Conservation (phyloP, 2,329 filamentous ascomycete species). For the Aspergillus pseudoglaucus region DNA sequence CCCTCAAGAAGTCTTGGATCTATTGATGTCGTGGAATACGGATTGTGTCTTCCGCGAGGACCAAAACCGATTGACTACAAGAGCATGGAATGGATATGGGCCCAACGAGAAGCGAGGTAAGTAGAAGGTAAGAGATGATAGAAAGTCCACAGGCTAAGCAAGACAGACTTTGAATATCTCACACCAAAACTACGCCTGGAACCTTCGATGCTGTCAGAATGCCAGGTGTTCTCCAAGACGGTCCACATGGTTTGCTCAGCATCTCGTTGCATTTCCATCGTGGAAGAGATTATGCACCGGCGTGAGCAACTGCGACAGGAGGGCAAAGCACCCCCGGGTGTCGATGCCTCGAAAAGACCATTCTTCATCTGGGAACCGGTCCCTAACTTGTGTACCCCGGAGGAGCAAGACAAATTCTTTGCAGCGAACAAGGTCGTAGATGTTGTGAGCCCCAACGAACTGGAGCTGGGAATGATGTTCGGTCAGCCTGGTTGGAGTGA, state of each 20-base stretch:
- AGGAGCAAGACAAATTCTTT: constrained; percentile 50
- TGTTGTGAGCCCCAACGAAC: constrained; percentile 72
- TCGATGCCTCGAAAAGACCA: constrained; percentile 48
- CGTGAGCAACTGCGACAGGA: constrained; percentile 34
- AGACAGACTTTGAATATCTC: constrained; percentile 71
- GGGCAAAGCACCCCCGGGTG: constrained; percentile 19
- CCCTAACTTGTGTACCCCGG: constrained; percentile 74
- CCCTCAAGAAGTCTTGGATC: constrained; percentile 55
- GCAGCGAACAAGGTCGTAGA: constrained; percentile 50
- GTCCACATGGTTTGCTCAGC: constrained; percentile 88
- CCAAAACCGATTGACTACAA: constrained; percentile 66
- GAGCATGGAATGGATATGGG: constrained; percentile 88
- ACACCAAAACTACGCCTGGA: constrained; percentile 81
- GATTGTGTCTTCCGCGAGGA: constrained; percentile 63
- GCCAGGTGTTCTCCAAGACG: constrained; percentile 63
- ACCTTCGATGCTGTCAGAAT: constrained; percentile 60
- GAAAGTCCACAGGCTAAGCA: constrained; percentile 1
- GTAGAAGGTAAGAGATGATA: constrained; percentile 1
- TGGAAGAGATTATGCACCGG: constrained; percentile 59
- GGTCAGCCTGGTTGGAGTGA: constrained; percentile 42
- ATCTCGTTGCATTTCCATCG: constrained; percentile 66
- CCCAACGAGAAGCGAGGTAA: constrained; percentile 57
- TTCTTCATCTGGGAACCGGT: constrained; percentile 94
- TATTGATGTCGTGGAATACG: constrained; percentile 70
- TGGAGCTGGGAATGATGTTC: constrained; percentile 84